A percentile compares a stretch with the other conserved stretches of the same genome.
phyloP scores from a whole-genome alignment of 2,329 filamentous ascomycete genomes.

The Pseudocercospora fijiensis region DNA sequence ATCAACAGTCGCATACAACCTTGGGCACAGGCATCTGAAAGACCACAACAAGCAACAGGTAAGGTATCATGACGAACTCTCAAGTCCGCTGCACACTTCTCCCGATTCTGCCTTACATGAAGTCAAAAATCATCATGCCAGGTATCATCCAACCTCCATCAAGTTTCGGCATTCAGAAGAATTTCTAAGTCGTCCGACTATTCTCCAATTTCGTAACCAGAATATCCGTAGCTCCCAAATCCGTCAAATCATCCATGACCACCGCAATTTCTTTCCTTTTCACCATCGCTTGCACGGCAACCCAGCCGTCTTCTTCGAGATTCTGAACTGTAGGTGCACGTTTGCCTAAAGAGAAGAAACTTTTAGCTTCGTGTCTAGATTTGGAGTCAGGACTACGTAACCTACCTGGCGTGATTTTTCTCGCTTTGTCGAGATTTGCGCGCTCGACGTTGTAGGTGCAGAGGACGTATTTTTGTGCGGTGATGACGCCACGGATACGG shows the following conservation, averaged over 20 bases:
- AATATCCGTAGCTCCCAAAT: constrained; percentile 78
- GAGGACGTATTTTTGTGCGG: constrained; percentile 87
- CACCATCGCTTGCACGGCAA: constrained; percentile 93
- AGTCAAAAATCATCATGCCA: background rate
- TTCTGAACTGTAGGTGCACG: constrained; percentile 89
- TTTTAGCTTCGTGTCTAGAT: too few relatives aligned
- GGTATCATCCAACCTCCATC: background rate
- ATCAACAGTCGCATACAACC: background rate
- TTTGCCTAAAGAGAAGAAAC: constrained; percentile 70
- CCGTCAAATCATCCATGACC: constrained; percentile 80
- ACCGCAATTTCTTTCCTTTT: constrained; percentile 80
- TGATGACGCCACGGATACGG: constrained; percentile 90
- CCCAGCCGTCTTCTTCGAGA: constrained; percentile 85
- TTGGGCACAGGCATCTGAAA: background rate
- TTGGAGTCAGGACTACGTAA: too few relatives aligned
- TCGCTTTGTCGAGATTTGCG: constrained; percentile 63
- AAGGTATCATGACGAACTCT: background rate
- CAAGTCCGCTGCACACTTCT: background rate
- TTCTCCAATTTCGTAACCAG: constrained; percentile 85
- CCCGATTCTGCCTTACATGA: too few relatives aligned
- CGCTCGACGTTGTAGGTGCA: constrained; percentile 95
- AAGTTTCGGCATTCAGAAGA: background rate
- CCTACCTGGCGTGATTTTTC: constrained; percentile 68
- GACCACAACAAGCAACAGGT: background rate
- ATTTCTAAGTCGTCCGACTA: constrained; percentile 52